Percentiles rank a stretch among this genome's conserved stretches.
Conservation (phyloP, 164 flowering plant genomes). For the Vitis rotundifolia region DNA sequence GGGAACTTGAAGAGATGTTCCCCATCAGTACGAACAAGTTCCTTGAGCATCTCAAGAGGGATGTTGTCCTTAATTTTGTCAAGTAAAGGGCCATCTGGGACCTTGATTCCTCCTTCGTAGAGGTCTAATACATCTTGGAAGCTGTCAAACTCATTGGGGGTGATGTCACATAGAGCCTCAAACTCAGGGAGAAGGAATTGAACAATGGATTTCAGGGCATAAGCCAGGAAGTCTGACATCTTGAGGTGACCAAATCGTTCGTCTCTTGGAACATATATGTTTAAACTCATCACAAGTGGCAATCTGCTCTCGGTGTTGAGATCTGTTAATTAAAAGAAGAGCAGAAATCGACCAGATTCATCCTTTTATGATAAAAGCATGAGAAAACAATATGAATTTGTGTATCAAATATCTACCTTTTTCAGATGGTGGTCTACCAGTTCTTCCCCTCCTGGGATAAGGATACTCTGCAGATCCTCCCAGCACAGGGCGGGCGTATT, state of each 20-base stretch:
- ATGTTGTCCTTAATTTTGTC: conserved; percentile 34
- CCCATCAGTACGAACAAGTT: conserved; percentile 49
- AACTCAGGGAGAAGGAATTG: conserved; percentile 55
- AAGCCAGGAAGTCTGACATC: conserved; percentile 53
- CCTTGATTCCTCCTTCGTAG: conserved; percentile 43
- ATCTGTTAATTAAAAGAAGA: conserved; percentile 28
- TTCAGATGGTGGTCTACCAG: conserved; percentile 58
- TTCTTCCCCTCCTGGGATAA: conserved; percentile 84
- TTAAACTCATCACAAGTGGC: conserved; percentile 30
- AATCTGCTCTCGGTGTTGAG: conserved; percentile 47
- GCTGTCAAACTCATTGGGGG: conserved; percentile 50
- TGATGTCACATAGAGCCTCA: conserved; percentile 40
- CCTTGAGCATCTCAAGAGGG: conserved; percentile 51
- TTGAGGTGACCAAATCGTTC: conserved; percentile 57
- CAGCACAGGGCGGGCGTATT: conserved; percentile 56
- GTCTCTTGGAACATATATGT: conserved; percentile 62
- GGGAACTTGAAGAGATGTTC: conserved; percentile 51
- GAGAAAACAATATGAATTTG: too few species aligned
- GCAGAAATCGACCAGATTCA: too few species aligned
- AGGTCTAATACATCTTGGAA: conserved; percentile 46
- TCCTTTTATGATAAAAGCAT: too few species aligned
- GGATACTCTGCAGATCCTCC: conserved; percentile 78
- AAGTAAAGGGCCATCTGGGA: conserved; percentile 26
- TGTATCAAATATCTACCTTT: conserved; percentile 33
- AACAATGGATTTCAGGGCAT: conserved; percentile 42